phyloP scores from a whole-genome alignment of 106 monocot genomes.

The Iris macrosiphon region DNA sequence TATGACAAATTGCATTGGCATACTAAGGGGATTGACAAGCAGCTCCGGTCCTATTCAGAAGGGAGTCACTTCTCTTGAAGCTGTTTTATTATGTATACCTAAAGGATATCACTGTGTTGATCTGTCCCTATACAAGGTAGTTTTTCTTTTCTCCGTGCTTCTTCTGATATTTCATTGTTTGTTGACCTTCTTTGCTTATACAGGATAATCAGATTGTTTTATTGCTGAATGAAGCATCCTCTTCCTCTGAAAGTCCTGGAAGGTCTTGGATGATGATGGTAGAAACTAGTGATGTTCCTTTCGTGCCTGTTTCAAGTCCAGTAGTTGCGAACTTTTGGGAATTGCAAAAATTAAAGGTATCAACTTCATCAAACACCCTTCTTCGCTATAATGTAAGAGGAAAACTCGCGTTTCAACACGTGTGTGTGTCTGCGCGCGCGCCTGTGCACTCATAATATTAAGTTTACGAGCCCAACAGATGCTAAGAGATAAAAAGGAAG shows the following conservation, averaged over 20 bases:
- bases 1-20: slow-evolving; percentile 50
- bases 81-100: slow-evolving; percentile 60
- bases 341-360: slow-evolving; percentile 59
- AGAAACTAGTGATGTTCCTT: slow-evolving; percentile 43
- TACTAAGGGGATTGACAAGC: slow-evolving; percentile 54
- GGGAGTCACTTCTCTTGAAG: slow-evolving; percentile 20
- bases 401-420: too few species aligned
- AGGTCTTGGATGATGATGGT: slow-evolving; percentile 83
- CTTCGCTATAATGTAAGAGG: too few species aligned
- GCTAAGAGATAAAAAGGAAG: too few species aligned
- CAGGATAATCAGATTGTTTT: slow-evolving; percentile 82
- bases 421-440: too few species aligned
- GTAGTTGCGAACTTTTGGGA: slow-evolving; percentile 32
- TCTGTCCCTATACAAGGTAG: slow-evolving; percentile 84
- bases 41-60: slow-evolving; percentile 9
- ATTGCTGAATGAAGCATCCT: slow-evolving; percentile 57
- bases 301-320: slow-evolving; percentile 39
- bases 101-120: slow-evolving; percentile 70
- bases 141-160: not conserved
- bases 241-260: slow-evolving; percentile 37
- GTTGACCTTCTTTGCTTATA: slow-evolving; percentile 7
- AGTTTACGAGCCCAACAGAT: too few species aligned
- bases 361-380: not conserved
- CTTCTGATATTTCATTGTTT: slow-evolving; percentile 1
- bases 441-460: too few species aligned